These are phyloP conservation scores for Avena eriantha DNA, from an alignment of 176 grass and related monocot species.

Conservation along the genomic window DNA sequence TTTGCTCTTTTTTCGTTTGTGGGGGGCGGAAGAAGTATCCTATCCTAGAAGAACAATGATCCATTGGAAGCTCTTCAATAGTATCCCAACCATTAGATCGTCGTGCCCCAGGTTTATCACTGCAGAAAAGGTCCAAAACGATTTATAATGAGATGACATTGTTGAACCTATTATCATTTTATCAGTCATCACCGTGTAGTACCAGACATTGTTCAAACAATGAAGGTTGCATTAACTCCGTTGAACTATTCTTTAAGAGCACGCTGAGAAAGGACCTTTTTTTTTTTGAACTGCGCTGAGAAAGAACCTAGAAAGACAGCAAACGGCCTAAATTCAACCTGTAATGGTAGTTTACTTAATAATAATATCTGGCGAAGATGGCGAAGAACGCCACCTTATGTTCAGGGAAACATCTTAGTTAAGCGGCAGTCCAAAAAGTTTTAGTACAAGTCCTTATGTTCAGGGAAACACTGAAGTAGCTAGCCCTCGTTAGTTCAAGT, in stretches of 20 bases:
- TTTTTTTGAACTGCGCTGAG: too few species aligned
- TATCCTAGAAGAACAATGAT: not conserved
- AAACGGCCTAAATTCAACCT: constrained; percentile 13
- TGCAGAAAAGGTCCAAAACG: constrained; percentile 21
- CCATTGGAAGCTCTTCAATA: not conserved
- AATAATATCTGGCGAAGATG: too few species aligned
- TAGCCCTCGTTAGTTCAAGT: not conserved
- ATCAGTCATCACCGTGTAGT: not conserved
- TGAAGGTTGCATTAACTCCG: not conserved
- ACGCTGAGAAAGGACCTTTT: not conserved
- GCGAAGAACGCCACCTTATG: too few species aligned
- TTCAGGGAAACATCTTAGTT: not conserved
- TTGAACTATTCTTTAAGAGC: not conserved
- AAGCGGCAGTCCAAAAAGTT: too few species aligned
- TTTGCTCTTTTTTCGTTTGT: not conserved
- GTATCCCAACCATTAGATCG: not conserved
- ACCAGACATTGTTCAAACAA: not conserved
- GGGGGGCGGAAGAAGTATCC: not conserved
- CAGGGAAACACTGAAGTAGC: too few species aligned
- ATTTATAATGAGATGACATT: constrained; percentile 20
- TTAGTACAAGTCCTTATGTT: too few species aligned
- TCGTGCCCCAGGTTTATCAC: not conserved
- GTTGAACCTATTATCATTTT: constrained; percentile 31
- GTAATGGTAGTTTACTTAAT: not conserved
- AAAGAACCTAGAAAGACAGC: not conserved